Conservation (phyloP, 2,329 filamentous ascomycete species). For the Fusarium miscanthi region DNA sequence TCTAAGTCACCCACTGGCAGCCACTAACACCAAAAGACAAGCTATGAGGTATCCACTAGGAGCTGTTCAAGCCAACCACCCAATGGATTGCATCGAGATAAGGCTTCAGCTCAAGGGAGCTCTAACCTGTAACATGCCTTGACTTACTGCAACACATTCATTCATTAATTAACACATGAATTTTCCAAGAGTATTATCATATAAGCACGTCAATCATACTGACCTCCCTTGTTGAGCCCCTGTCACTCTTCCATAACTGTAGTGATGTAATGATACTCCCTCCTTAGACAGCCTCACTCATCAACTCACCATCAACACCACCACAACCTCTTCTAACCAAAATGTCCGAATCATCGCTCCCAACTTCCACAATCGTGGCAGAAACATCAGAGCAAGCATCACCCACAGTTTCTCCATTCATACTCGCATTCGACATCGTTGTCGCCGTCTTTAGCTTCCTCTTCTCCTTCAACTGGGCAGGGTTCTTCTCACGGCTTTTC, state of each 20-base stretch:
- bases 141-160: background rate
- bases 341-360: constrained; percentile 28
- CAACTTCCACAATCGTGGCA: constrained; percentile 27
- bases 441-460: constrained; percentile 43
- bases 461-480: constrained; percentile 46
- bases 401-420: constrained; percentile 30
- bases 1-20: background rate
- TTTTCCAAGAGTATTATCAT: background rate
- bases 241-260: background rate
- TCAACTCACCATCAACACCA: background rate
- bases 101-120: constrained; percentile 26
- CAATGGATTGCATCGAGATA: constrained; percentile 18
- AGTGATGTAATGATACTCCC: constrained; percentile 38
- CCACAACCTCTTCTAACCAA: constrained; percentile 7
- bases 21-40: constrained; percentile 11
- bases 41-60: constrained; percentile 16
- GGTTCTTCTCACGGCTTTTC: constrained; percentile 38
- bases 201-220: background rate
- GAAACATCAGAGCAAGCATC: constrained; percentile 13
- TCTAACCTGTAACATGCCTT: background rate
- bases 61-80: constrained; percentile 15
- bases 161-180: background rate
- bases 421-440: constrained; percentile 43
- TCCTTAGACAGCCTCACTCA: constrained; percentile 12
- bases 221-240: background rate